A percentile compares a stretch with the other conserved stretches of the same genome.
phyloP scores from a whole-genome alignment of 176 grass and related monocot species.

The Carex parvula region DNA sequence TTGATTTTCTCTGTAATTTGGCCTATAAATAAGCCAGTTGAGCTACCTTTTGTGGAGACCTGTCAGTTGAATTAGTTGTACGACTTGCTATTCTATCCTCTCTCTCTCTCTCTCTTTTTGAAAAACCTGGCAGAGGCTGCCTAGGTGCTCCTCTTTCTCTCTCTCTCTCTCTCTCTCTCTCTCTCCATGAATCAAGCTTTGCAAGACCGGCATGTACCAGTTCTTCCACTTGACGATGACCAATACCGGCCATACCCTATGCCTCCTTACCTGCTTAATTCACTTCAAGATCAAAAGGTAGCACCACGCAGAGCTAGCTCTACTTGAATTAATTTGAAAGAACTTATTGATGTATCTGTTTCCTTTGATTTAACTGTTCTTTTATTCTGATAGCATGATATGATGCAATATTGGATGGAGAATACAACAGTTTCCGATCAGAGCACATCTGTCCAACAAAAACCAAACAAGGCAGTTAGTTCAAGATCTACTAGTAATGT shows the following conservation, averaged over 20 bases:
- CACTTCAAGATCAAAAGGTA: slow-evolving; percentile 16
- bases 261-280: neutral
- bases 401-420: slow-evolving; percentile 10
- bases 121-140: no score
- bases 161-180: neutral
- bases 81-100: neutral
- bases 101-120: no score
- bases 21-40: neutral
- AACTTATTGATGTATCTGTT: neutral
- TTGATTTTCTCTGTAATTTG: neutral
- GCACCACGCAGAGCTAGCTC: neutral
- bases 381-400: neutral
- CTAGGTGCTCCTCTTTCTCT: no score
- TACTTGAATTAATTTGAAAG: neutral
- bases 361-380: neutral
- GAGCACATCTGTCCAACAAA: slow-evolving; percentile 1
- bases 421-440: neutral
- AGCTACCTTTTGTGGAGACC: neutral
- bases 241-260: neutral
- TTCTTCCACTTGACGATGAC: neutral
- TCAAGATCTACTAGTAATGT: neutral
- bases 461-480: neutral
- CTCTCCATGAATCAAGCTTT: slow-evolving; percentile 15
- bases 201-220: neutral
- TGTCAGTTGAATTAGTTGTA: slow-evolving; percentile 2